A percentile compares a stretch with the other conserved stretches of the same genome.
Evolutionary conservation across 2,329 filamentous ascomycete genomes (phyloP).

Genomic region (Tolypocladium pustulatum): DNA sequence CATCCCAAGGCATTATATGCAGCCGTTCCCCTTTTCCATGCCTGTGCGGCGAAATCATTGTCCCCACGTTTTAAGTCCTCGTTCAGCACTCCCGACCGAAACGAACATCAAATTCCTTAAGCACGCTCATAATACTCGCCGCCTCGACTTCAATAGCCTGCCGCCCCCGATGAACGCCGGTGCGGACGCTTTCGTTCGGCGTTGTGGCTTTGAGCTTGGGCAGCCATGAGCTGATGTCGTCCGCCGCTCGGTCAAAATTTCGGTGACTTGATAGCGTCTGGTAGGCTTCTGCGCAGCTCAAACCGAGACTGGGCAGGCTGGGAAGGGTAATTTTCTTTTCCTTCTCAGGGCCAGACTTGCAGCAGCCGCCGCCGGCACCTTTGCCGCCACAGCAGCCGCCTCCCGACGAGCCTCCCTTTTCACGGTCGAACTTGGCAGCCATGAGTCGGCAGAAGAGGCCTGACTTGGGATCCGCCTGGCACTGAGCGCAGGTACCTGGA

Average conservation of each 20-base stretch:
- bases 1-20: background rate
- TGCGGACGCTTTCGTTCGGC: constrained; percentile 15
- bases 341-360: constrained; percentile 30
- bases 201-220: constrained; percentile 58
- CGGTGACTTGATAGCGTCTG: constrained; percentile 69
- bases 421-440: constrained; percentile 50
- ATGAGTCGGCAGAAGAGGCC: constrained; percentile 76
- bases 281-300: constrained; percentile 69
- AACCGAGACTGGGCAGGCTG: constrained; percentile 38
- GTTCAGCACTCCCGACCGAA: constrained; percentile 42
- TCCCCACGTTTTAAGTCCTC: background rate
- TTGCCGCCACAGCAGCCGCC: constrained; percentile 55
- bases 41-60: background rate
- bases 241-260: constrained; percentile 62
- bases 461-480: constrained; percentile 65
- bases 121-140: constrained; percentile 75
- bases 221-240: constrained; percentile 67
- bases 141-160: constrained; percentile 69
- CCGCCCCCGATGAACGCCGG: constrained; percentile 23
- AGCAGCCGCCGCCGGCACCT: constrained; percentile 51
- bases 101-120: constrained; percentile 69
- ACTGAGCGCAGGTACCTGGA: constrained; percentile 71
- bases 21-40: background rate
- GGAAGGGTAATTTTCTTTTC: constrained; percentile 25
- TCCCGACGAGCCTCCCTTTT: constrained; percentile 16